These are phyloP conservation scores for Debaryomycetaceae sp. DNA, from an alignment of 1,139 yeast species.

Conservation along the genomic window DNA sequence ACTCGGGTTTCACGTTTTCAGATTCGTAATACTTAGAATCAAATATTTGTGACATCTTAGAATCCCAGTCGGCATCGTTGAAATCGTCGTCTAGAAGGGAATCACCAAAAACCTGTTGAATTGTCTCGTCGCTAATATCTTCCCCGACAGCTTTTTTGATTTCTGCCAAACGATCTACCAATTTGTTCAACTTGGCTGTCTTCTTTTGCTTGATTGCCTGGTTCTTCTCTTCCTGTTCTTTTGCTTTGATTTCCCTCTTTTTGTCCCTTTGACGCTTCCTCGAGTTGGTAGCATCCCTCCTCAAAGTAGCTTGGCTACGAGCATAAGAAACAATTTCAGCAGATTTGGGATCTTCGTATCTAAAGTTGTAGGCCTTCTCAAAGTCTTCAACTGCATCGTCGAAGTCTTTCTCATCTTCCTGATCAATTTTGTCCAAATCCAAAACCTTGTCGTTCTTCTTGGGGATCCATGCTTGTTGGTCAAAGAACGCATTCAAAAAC, in stretches of 20 bases:
- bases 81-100: conserved; percentile 82
- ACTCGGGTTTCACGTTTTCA: conserved; percentile 43
- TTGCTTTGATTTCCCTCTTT: conserved; percentile 51
- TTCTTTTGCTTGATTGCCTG: conserved; percentile 69
- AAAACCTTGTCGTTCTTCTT: conserved; percentile 50
- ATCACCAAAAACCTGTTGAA: conserved; percentile 65
- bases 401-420: conserved; percentile 79
- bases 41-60: conserved; percentile 78
- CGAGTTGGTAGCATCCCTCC: conserved; percentile 71
- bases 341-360: conserved; percentile 89
- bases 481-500: conserved; percentile 70
- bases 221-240: conserved; percentile 54
- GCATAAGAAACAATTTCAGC: conserved; percentile 96
- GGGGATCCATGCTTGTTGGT: conserved; percentile 88
- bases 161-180: conserved; percentile 71
- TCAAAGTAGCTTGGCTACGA: conserved; percentile 87
- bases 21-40: conserved; percentile 74
- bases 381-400: conserved; percentile 89
- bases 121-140: conserved; percentile 61
- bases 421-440: conserved; percentile 52
- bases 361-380: conserved; percentile 89
- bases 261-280: conserved; percentile 82
- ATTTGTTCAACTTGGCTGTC: conserved; percentile 69
- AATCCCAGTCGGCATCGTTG: conserved; percentile 91
- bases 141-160: conserved; percentile 83